phyloP scores from a whole-genome alignment of 257 asterid genomes.

The Nicotiana noctiflora region DNA sequence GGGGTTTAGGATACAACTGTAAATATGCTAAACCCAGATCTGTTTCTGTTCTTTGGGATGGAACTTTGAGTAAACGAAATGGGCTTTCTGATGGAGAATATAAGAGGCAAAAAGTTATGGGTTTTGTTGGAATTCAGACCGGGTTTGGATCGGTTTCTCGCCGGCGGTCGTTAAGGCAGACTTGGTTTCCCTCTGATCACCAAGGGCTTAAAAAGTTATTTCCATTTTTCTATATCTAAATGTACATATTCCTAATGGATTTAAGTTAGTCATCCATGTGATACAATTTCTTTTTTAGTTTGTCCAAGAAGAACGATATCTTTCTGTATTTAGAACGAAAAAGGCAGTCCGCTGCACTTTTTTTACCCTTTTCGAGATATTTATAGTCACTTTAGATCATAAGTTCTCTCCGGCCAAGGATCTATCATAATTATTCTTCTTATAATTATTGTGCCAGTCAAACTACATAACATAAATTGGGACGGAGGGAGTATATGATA shows the following conservation, averaged over 20 bases:
- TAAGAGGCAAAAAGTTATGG: conserved; percentile 79
- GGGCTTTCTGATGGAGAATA: conserved; percentile 36
- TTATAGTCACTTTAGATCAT: too few species aligned
- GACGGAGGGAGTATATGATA: too few species aligned
- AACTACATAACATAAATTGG: too few species aligned
- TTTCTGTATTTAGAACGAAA: too few species aligned
- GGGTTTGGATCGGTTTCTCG: conserved; percentile 85
- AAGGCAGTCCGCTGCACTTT: too few species aligned
- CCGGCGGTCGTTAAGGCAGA: conserved; percentile 63
- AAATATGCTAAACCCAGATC: conserved; percentile 3
- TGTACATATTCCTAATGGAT: neutral
- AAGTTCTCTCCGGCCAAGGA: too few species aligned
- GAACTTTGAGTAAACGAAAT: conserved; percentile 35
- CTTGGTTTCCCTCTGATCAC: conserved; percentile 94
- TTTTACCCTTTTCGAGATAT: too few species aligned
- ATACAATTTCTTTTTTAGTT: too few species aligned
- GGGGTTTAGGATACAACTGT: conserved; percentile 22
- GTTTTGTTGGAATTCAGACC: conserved; percentile 90
- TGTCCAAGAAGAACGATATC: too few species aligned
- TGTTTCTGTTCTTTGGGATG: conserved; percentile 4
- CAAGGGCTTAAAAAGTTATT: conserved; percentile 64
- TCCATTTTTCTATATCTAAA: neutral
- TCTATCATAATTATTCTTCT: too few species aligned
- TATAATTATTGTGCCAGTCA: too few species aligned
- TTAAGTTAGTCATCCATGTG: too few species aligned